Evolutionary conservation across 805 yeast genomes (phyloP), one percentile per base, ranked within the genome.

Genomic region (Geotrichum ghanense): DNA sequence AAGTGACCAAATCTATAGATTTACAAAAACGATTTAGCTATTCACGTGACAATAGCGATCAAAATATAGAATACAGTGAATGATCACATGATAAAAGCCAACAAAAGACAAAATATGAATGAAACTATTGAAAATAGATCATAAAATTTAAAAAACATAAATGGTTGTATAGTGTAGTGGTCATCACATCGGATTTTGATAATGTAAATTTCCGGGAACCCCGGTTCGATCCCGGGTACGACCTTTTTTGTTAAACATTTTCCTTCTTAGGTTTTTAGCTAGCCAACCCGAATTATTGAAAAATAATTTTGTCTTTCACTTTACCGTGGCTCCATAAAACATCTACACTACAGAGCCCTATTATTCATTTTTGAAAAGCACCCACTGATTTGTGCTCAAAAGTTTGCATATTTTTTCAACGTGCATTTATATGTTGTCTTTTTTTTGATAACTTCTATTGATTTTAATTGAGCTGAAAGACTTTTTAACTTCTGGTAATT

Each of bases 141-240:
- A 7, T 24, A 7, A 24, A 24, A 24, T 24, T 24, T 24, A 7
- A 24, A 24, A 24, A 24, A 24, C 12, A 24, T 12, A 21, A 20
- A 21, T 34, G 63, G 63, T 59, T 55, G 54, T 57, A 55, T 59
- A 57, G 63, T 59, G 63, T 59, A 59, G 63, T 59, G 63, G 63
- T 54, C 55, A 59, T 58, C 62, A 59, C 63, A 47, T 53, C 54
- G 51, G 62, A 54, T 57, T 62, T 59, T 62, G 65, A 62, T 61
- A 31, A 24, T 24, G 7, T 7, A 24, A 31, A 12, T 31, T 31
- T 57, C 66, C 54, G 56, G 54, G 48, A 56, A 62, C 66, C 66
- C 65, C 65, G 60, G 66, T 62, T 62, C 66, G 66, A 62, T 50
- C 55, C 64, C 64, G 62, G 64, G 64, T 53, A 56, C 56, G 64